Evolutionary conservation across 1,139 yeast species (phyloP).

Genomic region (Debaryomyces robertsiae): DNA sequence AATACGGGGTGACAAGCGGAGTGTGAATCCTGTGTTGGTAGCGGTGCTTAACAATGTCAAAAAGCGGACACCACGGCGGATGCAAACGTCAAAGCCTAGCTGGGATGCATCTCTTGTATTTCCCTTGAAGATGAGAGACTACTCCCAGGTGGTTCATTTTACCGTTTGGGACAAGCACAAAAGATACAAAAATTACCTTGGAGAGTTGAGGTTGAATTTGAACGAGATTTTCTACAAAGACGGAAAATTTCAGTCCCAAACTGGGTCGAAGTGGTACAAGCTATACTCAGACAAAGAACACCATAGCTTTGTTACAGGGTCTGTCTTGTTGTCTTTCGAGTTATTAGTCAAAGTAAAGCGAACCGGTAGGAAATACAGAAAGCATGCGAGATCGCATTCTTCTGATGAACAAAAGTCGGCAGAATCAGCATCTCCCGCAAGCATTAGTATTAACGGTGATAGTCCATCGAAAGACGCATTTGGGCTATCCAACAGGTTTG

Average conservation of each 20-base stretch:
- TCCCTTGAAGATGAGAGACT: conserved; percentile 33
- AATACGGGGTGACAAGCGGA: conserved; percentile 15
- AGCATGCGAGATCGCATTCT: conserved; percentile 7
- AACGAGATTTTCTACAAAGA: conserved; percentile 39
- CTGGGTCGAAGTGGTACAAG: conserved; percentile 52
- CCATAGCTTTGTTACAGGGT: conserved; percentile 59
- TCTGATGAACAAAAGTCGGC: neutral
- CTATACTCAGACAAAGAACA: conserved; percentile 49
- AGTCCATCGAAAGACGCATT: conserved; percentile 24
- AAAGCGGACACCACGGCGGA: conserved; percentile 36
- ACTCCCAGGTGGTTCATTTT: conserved; percentile 34
- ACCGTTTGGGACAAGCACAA: conserved; percentile 52
- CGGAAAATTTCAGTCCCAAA: conserved; percentile 21
- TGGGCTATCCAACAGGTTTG: conserved; percentile 14
- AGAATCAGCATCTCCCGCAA: conserved; percentile 1
- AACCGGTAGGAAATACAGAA: conserved; percentile 12
- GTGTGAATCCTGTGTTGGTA: conserved; percentile 41
- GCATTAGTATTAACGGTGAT: conserved; percentile 8
- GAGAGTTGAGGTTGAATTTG: conserved; percentile 55
- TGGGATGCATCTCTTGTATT: conserved; percentile 46
- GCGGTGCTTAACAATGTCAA: conserved; percentile 35
- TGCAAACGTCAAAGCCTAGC: conserved; percentile 44
- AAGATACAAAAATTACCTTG: conserved; percentile 53
- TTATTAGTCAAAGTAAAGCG: conserved; percentile 31
- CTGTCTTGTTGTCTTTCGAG: conserved; percentile 54